phyloP scores from a whole-genome alignment of 2,329 filamentous ascomycete species.

The Dendrostoma leiphaemia region DNA sequence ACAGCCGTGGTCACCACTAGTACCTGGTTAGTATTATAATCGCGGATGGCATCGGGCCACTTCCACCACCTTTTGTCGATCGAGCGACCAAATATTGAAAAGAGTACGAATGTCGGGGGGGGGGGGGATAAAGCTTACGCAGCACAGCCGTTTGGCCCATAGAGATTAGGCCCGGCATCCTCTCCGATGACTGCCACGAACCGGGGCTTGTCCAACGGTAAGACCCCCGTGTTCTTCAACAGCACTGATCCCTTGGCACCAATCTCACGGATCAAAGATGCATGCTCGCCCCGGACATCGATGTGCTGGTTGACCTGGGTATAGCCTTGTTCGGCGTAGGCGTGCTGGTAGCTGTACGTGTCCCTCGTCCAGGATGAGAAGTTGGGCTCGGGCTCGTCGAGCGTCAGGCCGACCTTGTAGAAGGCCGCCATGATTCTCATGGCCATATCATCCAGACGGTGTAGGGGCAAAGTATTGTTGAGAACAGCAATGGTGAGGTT shows the following conservation, averaged over 20 bases:
- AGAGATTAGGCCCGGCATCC: conserved; percentile 73
- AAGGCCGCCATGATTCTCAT: conserved; percentile 75
- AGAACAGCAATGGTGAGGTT: conserved; percentile 86
- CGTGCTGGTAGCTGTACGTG: conserved; percentile 69
- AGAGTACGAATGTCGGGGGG: too few species aligned
- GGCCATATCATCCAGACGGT: conserved; percentile 88
- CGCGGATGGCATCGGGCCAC: too few species aligned
- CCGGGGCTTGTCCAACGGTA: conserved; percentile 78
- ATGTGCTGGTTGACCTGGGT: conserved; percentile 76
- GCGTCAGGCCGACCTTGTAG: conserved; percentile 62
- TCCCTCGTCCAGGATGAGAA: conserved; percentile 86
- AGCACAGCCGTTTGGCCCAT: conserved; percentile 74
- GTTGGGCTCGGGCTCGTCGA: conserved; percentile 61
- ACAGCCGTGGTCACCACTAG: conserved; percentile 61
- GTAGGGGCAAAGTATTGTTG: conserved; percentile 86
- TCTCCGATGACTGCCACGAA: conserved; percentile 77
- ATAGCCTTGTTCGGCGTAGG: conserved; percentile 57
- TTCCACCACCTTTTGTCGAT: too few species aligned
- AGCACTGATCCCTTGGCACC: conserved; percentile 81
- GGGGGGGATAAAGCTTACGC: too few species aligned
- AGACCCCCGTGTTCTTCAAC: conserved; percentile 75
- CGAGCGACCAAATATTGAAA: too few species aligned
- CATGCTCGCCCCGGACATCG: conserved; percentile 78
- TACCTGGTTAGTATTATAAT: too few species aligned
- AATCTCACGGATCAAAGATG: conserved; percentile 68